Conservation (phyloP, 176 grass and related monocot species). For the Lolium perenne region DNA sequence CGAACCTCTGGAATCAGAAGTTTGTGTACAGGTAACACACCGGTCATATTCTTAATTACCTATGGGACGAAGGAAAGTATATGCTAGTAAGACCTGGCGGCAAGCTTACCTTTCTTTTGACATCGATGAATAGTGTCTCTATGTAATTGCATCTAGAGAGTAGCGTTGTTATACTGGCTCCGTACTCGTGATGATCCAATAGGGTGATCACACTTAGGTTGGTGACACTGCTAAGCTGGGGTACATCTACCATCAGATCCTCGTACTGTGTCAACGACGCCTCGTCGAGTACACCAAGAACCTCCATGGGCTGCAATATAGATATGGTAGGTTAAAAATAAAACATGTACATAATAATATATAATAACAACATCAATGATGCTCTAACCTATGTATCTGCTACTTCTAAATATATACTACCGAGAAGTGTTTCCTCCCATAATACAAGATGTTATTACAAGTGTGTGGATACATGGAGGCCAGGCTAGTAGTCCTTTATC, state of each 20-base stretch:
- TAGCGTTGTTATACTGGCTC: slow-evolving; percentile 9
- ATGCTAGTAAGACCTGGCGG: neutral
- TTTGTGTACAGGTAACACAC: neutral
- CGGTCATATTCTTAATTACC: neutral
- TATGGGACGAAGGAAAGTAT: no score
- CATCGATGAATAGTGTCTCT: neutral
- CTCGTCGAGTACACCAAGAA: neutral
- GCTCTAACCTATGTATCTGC: no score
- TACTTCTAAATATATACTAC: no score
- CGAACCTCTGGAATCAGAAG: neutral
- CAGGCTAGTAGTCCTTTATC: no score
- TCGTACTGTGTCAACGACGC: neutral
- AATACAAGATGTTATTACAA: no score
- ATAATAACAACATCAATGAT: no score
- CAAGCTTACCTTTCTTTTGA: neutral
- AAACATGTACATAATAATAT: no score
- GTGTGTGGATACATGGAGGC: no score
- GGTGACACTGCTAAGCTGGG: slow-evolving; percentile 13
- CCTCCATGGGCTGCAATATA: neutral
- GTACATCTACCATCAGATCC: neutral
- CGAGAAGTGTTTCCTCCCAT: no score
- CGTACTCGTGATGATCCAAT: neutral
- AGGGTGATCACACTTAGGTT: neutral
- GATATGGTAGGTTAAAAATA: no score
- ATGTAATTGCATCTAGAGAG: neutral